Evolutionary conservation across 176 grass and related monocot species (phyloP), one percentile per base, ranked within the genome.

Genomic region (Musa schizocarpa): DNA sequence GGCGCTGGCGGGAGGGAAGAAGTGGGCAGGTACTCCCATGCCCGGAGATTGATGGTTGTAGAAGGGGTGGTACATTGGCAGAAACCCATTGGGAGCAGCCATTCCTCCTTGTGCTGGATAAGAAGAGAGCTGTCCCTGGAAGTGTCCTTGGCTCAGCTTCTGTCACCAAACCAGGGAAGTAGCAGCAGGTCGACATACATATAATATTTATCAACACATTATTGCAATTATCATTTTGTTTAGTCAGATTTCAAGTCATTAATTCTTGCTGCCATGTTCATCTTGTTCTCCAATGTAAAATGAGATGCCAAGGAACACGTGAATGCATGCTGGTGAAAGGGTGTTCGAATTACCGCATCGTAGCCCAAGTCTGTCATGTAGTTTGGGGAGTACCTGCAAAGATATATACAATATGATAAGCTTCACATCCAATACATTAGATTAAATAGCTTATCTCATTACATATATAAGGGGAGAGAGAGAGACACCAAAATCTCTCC

Each of bases 51-150:
- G 84, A 53, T 86, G 96, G 78, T 89, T 86, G 80, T 92, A 99
- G 80, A 82, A 89, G 11, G 96, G 96, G 80, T 99, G 96, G 82
- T 99, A 99, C 79, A 89, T 72, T 2, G 96, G 96, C 82, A 94
- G 34, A 90, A 99, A 91, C 54, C 84, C 88, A 80, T 88, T 89
- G 13, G 83, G 79, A 77, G 86, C 78, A 65, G 91, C 69, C 80
- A 90, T 73, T 63, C 82, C 86, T 69, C 86, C 95, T 73, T 83
- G 77, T 65, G 59, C 77, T 11, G 88, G 90, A 78, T 94, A 94
- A 50, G 4, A 43, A 43, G 91, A 81, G 82, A 84, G 92, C 70
- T 99, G 96, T 1, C 85, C 88, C 76, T 94, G 90, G 25, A 87
- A 20, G 82, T 82, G 94, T 19, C 96, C 95, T 66, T 10, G 88